A percentile compares a stretch with the other conserved stretches of the same genome.
phyloP scores from a whole-genome alignment of 805 yeast species.

The Aciculoconidium aculeatum region DNA sequence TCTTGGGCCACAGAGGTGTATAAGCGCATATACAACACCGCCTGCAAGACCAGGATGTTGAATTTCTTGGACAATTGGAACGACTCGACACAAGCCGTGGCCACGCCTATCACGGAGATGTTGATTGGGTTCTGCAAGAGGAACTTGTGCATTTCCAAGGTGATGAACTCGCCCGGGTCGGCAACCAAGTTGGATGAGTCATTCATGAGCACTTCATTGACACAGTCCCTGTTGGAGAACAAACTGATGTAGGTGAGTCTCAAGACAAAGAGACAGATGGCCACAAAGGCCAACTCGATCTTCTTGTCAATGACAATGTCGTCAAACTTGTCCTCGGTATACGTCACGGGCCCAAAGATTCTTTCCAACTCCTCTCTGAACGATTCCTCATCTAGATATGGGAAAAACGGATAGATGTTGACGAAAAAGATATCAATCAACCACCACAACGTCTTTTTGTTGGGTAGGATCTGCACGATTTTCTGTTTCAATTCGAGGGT shows the following conservation, averaged over 20 bases:
- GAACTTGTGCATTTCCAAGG: conserved; percentile 12
- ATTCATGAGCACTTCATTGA: conserved; percentile 23
- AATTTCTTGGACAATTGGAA: conserved; percentile 11
- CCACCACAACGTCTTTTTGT: conserved; percentile 47
- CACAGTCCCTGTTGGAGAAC: conserved; percentile 28
- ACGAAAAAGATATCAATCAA: conserved; percentile 55
- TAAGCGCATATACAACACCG: conserved; percentile 7
- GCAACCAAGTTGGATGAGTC: no score
- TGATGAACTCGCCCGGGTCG: conserved; percentile 14
- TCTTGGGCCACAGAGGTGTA: conserved; percentile 10
- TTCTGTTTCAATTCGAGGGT: conserved; percentile 37
- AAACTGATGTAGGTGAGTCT: conserved; percentile 31
- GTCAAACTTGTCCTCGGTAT: conserved; percentile 15
- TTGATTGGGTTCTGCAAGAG: conserved; percentile 18
- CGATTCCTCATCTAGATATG: conserved; percentile 56
- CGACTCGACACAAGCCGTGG: conserved; percentile 17
- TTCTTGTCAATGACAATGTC: conserved; percentile 24
- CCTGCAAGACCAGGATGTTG: conserved; percentile 9
- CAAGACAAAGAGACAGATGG: conserved; percentile 26
- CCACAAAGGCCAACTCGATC: conserved; percentile 29
- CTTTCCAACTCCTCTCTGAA: conserved; percentile 39
- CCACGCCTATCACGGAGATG: conserved; percentile 14
- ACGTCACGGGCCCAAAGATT: conserved; percentile 37
- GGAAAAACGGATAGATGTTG: conserved; percentile 57
- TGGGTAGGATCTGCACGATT: conserved; percentile 44